Evolutionary conservation across 257 asterid species (phyloP).

Genomic region (Plantago major): DNA sequence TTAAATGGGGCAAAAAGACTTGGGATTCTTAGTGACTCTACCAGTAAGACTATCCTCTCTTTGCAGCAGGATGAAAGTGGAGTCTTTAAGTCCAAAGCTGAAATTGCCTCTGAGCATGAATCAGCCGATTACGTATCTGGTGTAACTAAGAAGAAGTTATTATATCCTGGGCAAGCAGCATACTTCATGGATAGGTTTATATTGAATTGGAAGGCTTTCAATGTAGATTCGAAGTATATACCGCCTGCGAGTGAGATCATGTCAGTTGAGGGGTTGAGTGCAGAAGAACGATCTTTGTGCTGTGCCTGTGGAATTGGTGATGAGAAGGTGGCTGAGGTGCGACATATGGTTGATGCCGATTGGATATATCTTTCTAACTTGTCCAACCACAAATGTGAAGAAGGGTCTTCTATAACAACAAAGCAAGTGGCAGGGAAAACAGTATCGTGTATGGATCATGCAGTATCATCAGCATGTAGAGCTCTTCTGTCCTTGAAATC

Average conservation of each 20-base stretch:
- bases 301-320: slow-evolving; percentile 35
- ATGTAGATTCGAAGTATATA: slow-evolving; percentile 12
- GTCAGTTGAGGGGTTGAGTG: slow-evolving; percentile 14
- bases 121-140: slow-evolving; percentile 23
- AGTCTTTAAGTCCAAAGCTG: slow-evolving; percentile 39
- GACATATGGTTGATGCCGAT: slow-evolving; percentile 67
- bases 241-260: slow-evolving; percentile 12
- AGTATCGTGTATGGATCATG: slow-evolving; percentile 33
- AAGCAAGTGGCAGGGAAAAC: slow-evolving; percentile 17
- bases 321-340: slow-evolving; percentile 43
- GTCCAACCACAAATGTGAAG: slow-evolving; percentile 29
- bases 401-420: slow-evolving; percentile 12
- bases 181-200: slow-evolving; percentile 79
- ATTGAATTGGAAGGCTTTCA: slow-evolving; percentile 42
- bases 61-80: slow-evolving; percentile 60
- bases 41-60: slow-evolving; percentile 45
- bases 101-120: slow-evolving; percentile 22
- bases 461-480: slow-evolving; percentile 47
- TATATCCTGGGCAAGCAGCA: slow-evolving; percentile 53
- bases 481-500: slow-evolving; percentile 57
- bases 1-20: slow-evolving; percentile 54
- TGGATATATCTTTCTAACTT: slow-evolving; percentile 66
- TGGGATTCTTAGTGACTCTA: slow-evolving; percentile 54
- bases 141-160: slow-evolving; percentile 20
- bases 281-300: slow-evolving; percentile 30